phyloP scores from a whole-genome alignment of 2,329 filamentous ascomycete genomes.

The Dothiorella sarmentorum region DNA sequence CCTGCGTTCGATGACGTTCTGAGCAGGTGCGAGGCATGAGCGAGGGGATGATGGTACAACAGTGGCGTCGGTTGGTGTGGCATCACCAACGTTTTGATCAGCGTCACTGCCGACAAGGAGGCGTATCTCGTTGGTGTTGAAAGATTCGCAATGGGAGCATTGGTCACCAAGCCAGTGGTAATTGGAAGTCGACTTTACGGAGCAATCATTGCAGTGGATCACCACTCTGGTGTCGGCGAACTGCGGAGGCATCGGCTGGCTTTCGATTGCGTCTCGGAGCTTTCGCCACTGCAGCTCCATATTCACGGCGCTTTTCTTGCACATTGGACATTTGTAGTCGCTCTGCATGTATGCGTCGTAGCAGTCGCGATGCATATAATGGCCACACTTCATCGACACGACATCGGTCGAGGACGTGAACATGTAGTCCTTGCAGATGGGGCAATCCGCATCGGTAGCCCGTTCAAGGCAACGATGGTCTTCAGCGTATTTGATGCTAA shows the following conservation, averaged over 20 bases:
- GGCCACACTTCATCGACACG: conserved; percentile 91
- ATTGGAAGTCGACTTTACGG: conserved; percentile 75
- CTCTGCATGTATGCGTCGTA: conserved; percentile 83
- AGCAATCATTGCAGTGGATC: conserved; percentile 93
- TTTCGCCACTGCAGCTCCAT: conserved; percentile 96
- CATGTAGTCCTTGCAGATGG: conserved; percentile 94
- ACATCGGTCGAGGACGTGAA: conserved; percentile 87
- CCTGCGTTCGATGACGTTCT: neutral
- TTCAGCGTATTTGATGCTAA: conserved; percentile 78
- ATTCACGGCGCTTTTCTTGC: conserved; percentile 92
- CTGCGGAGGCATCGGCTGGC: conserved; percentile 86
- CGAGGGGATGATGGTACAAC: neutral
- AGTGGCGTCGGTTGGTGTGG: neutral
- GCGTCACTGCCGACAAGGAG: conserved; percentile 40
- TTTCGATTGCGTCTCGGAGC: conserved; percentile 78
- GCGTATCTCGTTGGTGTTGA: conserved; percentile 50
- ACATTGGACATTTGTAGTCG: conserved; percentile 95
- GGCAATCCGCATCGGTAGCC: conserved; percentile 92
- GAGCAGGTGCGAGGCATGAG: neutral
- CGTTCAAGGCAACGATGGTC: conserved; percentile 93
- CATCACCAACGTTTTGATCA: conserved; percentile 23
- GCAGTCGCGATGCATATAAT: conserved; percentile 90
- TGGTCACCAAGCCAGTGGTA: conserved; percentile 96
- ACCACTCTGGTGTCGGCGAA: conserved; percentile 76
- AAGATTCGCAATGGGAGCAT: conserved; percentile 62